Base-by-base conservation (phyloP, 176 grass and related monocot species). In the Microstegium vimineum region DNA sequence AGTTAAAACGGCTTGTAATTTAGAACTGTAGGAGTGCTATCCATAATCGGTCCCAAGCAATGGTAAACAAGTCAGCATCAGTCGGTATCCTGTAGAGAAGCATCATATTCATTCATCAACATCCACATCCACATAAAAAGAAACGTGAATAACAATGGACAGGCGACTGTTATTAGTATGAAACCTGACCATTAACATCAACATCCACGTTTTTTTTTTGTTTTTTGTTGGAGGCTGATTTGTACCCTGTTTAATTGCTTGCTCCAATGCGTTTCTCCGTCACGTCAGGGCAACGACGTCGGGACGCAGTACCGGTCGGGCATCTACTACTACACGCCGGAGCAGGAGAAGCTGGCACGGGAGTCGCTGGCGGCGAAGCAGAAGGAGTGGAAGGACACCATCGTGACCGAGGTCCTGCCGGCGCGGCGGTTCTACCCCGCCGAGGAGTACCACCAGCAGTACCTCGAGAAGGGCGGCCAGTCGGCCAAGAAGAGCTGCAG, bases 281-380 rank as follows among this genome's bases (percentile, higher is more conserved):
- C 66, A 92, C 90, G 92, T 1, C 76, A 94, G 95, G 95, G 92
- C 84, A 88, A 90, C 45, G 92, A 98, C 84, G 87, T 91, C 12
- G 92, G 95, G 42, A 93, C 90, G n/a, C 95, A 98, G 66, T 98
- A 98, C 86, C 80, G 95, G 16, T 98, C 95, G 17, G 95, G 95
- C 63, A 98, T 95, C 86, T 98, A 98, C 82, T 95, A 91, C 89
- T 98, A 98, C 75, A 95, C 71, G 33, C 76, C 88, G 66, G 92
- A 91, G 72, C 95, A 98, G 84, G 89, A 90, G 71, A 78, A 22
- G 80, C 11, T 70, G 34, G 92, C 95, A 17, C 65, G 66, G 34
- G 87, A 86, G 68, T 95, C 90, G 15, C 38, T 86, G 71, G 92
- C 79, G 51, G 82, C 28, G 62, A 93, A 95, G 86, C 90, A 98